Conservation (phyloP, 1,284 basidiomycete genomes). For the Cutaneotrichosporon sp. region DNA sequence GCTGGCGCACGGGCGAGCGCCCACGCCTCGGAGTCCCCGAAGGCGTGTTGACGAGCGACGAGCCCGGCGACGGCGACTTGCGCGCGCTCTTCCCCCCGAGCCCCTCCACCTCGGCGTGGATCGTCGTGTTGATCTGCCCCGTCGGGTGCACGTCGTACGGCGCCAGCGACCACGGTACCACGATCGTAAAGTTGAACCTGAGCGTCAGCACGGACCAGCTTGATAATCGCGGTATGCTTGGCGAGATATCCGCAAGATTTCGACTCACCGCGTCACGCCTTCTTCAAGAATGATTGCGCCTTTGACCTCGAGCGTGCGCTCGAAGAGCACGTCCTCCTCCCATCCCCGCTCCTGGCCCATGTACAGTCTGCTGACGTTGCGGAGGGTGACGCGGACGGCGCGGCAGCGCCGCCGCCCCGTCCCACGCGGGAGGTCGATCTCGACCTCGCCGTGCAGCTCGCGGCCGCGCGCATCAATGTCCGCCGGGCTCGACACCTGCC, state of each 20-base stretch:
- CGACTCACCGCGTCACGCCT: constrained; percentile 33
- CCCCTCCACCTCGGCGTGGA: constrained; percentile 33
- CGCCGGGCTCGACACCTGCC: not conserved
- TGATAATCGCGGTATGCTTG: too few relatives aligned
- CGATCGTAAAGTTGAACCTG: constrained; percentile 36
- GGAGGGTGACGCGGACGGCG: constrained; percentile 35
- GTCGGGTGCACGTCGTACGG: constrained; percentile 32
- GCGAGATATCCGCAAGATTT: too few relatives aligned
- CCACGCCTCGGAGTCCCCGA: constrained; percentile 8
- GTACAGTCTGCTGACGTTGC: constrained; percentile 25
- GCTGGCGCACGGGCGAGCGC: constrained; percentile 9
- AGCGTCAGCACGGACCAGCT: too few relatives aligned
- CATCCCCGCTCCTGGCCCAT: constrained; percentile 30
- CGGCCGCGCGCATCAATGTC: not conserved
- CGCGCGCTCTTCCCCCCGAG: constrained; percentile 8
- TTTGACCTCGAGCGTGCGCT: constrained; percentile 29
- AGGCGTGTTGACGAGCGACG: not conserved
- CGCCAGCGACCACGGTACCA: constrained; percentile 30
- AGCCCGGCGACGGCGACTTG: constrained; percentile 5
- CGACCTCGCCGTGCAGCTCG: constrained; percentile 34
- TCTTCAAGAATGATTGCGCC: constrained; percentile 35
- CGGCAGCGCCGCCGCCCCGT: constrained; percentile 30
- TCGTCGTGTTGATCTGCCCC: constrained; percentile 24
- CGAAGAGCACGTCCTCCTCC: constrained; percentile 37
- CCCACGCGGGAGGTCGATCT: constrained; percentile 30